Percentiles rank a stretch among this genome's conserved stretches.
These are phyloP conservation scores for Botryosphaeria agaves DNA, from an alignment of 2,329 filamentous ascomycete species.

Conservation along the genomic window DNA sequence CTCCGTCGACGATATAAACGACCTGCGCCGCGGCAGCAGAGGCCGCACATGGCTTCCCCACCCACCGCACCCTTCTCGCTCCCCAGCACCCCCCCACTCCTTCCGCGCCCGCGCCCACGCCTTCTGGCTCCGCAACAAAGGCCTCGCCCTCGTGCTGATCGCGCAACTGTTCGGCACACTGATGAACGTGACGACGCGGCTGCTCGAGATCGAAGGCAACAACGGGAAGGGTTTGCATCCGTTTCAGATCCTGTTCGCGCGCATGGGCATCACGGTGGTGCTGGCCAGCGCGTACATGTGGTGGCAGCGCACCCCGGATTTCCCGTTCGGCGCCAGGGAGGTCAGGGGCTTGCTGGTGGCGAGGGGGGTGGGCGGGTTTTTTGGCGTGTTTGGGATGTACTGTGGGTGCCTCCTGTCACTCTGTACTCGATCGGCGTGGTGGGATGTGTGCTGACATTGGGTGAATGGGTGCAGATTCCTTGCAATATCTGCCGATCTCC, in stretches of 20 bases:
- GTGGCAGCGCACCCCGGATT: constrained; percentile 46
- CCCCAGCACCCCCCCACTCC: constrained; percentile 10
- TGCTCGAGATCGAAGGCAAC: constrained; percentile 52
- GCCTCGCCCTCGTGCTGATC: constrained; percentile 52
- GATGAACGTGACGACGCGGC: constrained; percentile 69
- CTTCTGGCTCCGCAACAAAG: constrained; percentile 51
- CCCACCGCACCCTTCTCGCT: constrained; percentile 1
- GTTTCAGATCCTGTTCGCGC: constrained; percentile 65
- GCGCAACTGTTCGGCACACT: constrained; percentile 67
- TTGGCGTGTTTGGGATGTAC: constrained; percentile 65
- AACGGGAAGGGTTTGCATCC: constrained; percentile 59
- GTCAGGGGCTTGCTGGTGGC: constrained; percentile 50
- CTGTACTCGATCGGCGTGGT: constrained; percentile 23
- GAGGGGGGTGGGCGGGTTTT: constrained; percentile 54
- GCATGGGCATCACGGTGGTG: constrained; percentile 58
- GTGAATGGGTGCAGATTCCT: constrained; percentile 27
- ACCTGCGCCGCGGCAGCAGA: constrained; percentile 5
- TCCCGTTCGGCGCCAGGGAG: constrained; percentile 49
- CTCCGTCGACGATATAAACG: constrained; percentile 11
- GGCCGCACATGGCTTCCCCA: too few species aligned
- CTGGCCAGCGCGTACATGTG: constrained; percentile 58
- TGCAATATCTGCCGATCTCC: constrained; percentile 66
- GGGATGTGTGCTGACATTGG: constrained; percentile 15
- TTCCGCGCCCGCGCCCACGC: constrained; percentile 11
- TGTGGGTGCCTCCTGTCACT: constrained; percentile 16